Evolutionary conservation across 148 eudicot genomes (phyloP).

Genomic region (Tetragonia tetragonoides): DNA sequence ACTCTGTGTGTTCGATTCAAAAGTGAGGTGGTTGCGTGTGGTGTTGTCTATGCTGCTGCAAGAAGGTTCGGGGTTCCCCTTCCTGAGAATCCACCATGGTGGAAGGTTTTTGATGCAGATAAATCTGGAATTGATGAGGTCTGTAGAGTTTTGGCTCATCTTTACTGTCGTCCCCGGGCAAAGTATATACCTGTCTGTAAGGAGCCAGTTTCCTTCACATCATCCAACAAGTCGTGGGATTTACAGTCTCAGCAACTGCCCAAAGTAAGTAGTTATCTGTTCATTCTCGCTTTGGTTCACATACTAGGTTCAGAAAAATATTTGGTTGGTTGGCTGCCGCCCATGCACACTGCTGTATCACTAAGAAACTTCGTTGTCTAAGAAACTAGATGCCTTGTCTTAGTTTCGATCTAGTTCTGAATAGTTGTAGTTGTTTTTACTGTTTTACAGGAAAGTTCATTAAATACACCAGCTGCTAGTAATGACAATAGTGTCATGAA

Average conservation of each 20-base stretch:
- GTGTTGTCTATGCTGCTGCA: constrained; percentile 94
- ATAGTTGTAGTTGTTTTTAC: background rate
- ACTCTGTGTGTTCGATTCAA: constrained; percentile 86
- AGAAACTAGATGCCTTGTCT: background rate
- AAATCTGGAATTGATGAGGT: constrained; percentile 82
- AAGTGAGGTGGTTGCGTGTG: constrained; percentile 96
- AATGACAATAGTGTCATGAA: constrained; percentile 41
- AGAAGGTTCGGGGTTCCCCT: constrained; percentile 79
- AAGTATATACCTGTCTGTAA: constrained; percentile 76
- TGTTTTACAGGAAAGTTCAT: constrained; percentile 50
- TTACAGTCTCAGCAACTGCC: constrained; percentile 46
- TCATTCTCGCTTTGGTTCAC: background rate
- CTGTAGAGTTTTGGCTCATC: constrained; percentile 72
- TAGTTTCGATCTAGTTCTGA: background rate
- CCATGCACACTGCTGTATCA: background rate
- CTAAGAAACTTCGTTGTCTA: background rate
- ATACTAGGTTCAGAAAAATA: no score
- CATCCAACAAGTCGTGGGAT: constrained; percentile 67
- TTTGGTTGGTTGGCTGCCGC: background rate
- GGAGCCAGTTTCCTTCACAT: constrained; percentile 65
- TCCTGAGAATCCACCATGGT: constrained; percentile 96
- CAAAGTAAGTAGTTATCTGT: constrained; percentile 38
- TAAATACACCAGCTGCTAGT: constrained; percentile 42
- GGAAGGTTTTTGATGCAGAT: constrained; percentile 93
- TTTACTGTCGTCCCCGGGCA: constrained; percentile 88